These are phyloP conservation scores for Suillus americanus DNA, from an alignment of 768 basidiomycete species.

Conservation along the genomic window DNA sequence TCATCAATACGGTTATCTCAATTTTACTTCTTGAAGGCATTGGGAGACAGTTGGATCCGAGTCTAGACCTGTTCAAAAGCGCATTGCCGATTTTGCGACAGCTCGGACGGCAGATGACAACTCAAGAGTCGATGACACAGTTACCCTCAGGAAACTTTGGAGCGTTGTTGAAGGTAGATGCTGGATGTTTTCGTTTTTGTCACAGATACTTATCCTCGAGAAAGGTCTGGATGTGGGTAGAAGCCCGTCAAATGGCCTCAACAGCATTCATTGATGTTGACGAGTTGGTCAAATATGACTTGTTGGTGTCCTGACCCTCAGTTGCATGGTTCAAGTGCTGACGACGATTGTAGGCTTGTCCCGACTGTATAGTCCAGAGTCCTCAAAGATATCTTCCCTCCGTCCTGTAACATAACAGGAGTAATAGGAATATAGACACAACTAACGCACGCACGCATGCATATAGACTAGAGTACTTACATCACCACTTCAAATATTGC, in stretches of 20 bases:
- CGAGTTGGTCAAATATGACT: constrained; percentile 83
- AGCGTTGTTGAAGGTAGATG: constrained; percentile 81
- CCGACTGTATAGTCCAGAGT: constrained; percentile 41
- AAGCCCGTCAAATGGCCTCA: constrained; percentile 85
- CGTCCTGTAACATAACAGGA: not conserved
- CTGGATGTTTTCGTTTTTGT: not conserved
- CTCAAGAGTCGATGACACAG: constrained; percentile 58
- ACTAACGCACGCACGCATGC: not conserved
- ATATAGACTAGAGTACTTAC: not conserved
- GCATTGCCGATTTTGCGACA: constrained; percentile 92
- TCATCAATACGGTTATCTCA: constrained; percentile 96
- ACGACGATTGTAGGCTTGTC: constrained; percentile 41
- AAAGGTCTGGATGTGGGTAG: constrained; percentile 91
- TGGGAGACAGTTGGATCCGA: constrained; percentile 89
- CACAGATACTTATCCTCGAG: constrained; percentile 10
- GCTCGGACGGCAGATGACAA: constrained; percentile 89
- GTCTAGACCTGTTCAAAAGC: constrained; percentile 92
- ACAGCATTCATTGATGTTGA: constrained; percentile 80
- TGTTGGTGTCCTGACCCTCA: constrained; percentile 49
- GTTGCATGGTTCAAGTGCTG: constrained; percentile 12
- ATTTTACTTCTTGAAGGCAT: constrained; percentile 95
- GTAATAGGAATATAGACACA: constrained; percentile 4
- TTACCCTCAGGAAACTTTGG: constrained; percentile 74
- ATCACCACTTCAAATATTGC: constrained; percentile 1
- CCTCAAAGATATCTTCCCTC: not conserved